Conservation (phyloP, 306 rosid genomes). For the Castanea mollissima region DNA sequence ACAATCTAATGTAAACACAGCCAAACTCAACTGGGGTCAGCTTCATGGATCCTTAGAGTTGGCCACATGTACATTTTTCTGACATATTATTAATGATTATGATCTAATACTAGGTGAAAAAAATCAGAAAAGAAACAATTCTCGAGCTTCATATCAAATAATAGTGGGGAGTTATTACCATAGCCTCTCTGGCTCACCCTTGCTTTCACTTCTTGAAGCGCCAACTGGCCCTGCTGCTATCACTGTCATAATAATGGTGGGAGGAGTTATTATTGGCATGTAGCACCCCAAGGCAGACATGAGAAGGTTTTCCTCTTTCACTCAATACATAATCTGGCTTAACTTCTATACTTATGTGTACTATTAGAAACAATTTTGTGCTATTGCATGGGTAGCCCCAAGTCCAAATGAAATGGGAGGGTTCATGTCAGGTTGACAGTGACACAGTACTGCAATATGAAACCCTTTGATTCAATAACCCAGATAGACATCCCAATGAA, state of each 20-base stretch:
- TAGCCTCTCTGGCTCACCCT: constrained; percentile 70
- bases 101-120: too few species aligned
- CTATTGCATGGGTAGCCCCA: neutral
- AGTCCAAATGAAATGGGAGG: neutral
- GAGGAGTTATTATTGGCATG: constrained; percentile 19
- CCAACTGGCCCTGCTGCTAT: constrained; percentile 94
- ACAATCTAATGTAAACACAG: too few species aligned
- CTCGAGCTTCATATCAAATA: neutral
- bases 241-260: constrained; percentile 42
- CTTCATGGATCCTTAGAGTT: too few species aligned
- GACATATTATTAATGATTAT: too few species aligned
- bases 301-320: neutral
- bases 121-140: neutral
- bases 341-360: neutral
- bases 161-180: constrained; percentile 44
- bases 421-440: neutral
- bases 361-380: neutral
- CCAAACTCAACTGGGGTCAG: too few species aligned
- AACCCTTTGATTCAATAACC: neutral
- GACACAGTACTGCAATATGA: neutral
- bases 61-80: too few species aligned
- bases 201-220: constrained; percentile 55
- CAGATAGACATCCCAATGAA: too few species aligned
- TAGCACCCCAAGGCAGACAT: neutral
- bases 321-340: constrained; percentile 5